Evolutionary conservation across 306 rosid species (phyloP).

Genomic region (Spatholobus suberectus): DNA sequence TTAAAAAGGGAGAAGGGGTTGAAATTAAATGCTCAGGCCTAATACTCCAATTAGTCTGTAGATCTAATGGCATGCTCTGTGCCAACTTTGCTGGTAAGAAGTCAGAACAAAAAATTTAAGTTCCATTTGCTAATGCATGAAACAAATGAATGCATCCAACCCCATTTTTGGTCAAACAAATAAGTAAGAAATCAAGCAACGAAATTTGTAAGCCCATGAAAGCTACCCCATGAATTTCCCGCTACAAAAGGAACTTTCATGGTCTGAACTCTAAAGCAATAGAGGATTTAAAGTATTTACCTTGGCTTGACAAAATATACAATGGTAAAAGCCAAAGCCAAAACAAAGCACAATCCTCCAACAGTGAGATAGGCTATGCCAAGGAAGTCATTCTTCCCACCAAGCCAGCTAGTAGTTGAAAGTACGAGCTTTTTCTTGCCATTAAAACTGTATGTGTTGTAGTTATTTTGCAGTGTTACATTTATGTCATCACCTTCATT

Average conservation of each 20-base stretch:
- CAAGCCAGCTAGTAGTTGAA: slow-evolving; percentile 83
- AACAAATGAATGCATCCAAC: neutral
- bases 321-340: slow-evolving; percentile 81
- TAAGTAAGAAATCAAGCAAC: neutral
- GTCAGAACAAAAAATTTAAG: slow-evolving; percentile 1
- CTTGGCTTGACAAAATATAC: slow-evolving; percentile 92
- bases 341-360: slow-evolving; percentile 89
- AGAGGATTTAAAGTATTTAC: slow-evolving; percentile 48
- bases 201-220: neutral
- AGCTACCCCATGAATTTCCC: neutral
- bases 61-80: neutral
- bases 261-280: neutral
- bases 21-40: neutral
- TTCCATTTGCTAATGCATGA: neutral
- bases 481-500: slow-evolving; percentile 45
- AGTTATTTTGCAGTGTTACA: slow-evolving; percentile 58
- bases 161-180: neutral
- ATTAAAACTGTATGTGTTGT: slow-evolving; percentile 74
- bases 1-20: neutral
- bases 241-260: neutral
- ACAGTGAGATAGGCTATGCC: slow-evolving; percentile 87
- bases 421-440: slow-evolving; percentile 84
- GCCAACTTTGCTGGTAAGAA: neutral
- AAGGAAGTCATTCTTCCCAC: slow-evolving; percentile 84
- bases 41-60: neutral